Base-by-base conservation (phyloP, 306 rosid species). In the Pyrus bretschneideri region DNA sequence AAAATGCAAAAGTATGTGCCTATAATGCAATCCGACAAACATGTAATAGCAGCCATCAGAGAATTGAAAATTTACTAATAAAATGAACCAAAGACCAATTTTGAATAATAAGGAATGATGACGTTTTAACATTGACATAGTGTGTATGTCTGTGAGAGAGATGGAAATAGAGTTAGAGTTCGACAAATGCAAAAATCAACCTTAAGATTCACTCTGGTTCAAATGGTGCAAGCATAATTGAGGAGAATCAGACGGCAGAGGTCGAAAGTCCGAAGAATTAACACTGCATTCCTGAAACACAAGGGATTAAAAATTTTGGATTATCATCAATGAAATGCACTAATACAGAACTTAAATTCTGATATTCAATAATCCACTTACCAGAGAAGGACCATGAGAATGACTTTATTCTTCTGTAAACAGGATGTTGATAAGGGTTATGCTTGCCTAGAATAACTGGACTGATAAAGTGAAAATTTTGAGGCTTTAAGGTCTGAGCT, bases 201-300 rank as follows among this genome's bases (percentile, higher is more conserved):
- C 97, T 89, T 82, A 89, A 80, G 63, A 88, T 85, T 74, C 97
- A 95, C 88, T 91, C 95, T 3, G 93, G 93, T 55, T 89, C 97
- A 88, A 89, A 89, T 73, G 97, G 97, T 14, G 95, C 95, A 69
- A 82, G 86, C 97, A 91, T 93, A 93, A 91, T 44, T 70, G 89
- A 40, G 97, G 93, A 75, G 91, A 81, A 85, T 85, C 71, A 72
- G 87, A 85, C 33, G 90, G 95, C 81, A 89, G 80, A 71, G 97
- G 91, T 76, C 93, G 91, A 76, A 88, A 91, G 81, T 89, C 91
- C 25, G 95, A 93, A 79, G 97, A 91, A 74, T 88, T 88, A 58
- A 86, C 83, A 79, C 93, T 91, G 83, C 93, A 91, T 72, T 89
- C 97, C 97, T 91, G 62, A 69, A 58, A 61, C 49, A 61, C 49